A percentile compares a stretch with the other conserved stretches of the same genome.
Evolutionary conservation across 2,329 filamentous ascomycete species (phyloP).

Genomic region (Diaporthe sp.): DNA sequence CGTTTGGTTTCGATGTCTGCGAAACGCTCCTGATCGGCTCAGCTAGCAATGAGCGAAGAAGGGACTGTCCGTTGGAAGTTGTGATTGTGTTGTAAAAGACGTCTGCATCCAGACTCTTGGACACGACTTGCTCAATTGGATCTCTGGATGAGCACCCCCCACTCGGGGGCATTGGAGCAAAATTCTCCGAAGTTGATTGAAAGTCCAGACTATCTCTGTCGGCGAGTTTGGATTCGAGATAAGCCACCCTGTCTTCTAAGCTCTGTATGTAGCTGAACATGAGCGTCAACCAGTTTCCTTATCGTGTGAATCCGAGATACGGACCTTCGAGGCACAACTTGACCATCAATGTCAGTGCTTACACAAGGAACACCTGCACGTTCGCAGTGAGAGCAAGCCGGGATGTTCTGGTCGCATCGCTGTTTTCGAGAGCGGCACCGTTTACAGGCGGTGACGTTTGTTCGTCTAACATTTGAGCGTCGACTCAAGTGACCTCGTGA

Average conservation of each 20-base stretch:
- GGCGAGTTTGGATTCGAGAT: not conserved
- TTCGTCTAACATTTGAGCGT: slow-evolving; percentile 38
- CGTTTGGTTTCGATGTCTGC: not conserved
- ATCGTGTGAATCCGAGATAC: not conserved
- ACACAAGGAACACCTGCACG: slow-evolving; percentile 39
- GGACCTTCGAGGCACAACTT: not conserved
- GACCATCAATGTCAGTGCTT: slow-evolving; percentile 35
- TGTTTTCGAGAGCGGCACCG: slow-evolving; percentile 43
- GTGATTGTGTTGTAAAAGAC: slow-evolving; percentile 14
- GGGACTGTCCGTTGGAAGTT: not conserved
- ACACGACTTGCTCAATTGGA: not conserved
- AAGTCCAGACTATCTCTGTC: not conserved
- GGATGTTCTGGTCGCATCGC: slow-evolving; percentile 42
- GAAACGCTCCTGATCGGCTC: not conserved
- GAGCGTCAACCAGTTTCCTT: slow-evolving; percentile 2
- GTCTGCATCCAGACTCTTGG: slow-evolving; percentile 2
- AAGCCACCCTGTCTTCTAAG: not conserved
- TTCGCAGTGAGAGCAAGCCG: slow-evolving; percentile 40
- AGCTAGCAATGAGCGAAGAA: slow-evolving; percentile 10
- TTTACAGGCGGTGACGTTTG: slow-evolving; percentile 43
- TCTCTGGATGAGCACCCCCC: not conserved
- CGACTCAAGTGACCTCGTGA: not conserved
- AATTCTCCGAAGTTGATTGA: not conserved
- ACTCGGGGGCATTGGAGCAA: not conserved
- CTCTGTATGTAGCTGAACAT: slow-evolving; percentile 2